Conservation (phyloP, 495 filamentous ascomycete species). For the Hyaloscypha bicolor region DNA sequence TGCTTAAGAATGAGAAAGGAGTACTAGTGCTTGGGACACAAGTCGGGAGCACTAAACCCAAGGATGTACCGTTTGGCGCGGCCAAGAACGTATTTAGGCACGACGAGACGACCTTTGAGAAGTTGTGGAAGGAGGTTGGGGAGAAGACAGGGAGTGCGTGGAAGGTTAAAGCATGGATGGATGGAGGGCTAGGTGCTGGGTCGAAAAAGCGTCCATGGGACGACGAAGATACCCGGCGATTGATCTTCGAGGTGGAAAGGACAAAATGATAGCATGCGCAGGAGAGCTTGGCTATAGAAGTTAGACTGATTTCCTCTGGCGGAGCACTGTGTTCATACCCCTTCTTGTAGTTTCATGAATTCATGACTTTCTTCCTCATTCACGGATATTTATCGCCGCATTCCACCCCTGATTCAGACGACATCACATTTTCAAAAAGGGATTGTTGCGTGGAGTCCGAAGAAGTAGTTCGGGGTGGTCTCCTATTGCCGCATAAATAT, state of each 20-base stretch:
- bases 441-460: neutral
- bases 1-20: slow-evolving; percentile 34
- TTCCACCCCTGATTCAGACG: neutral
- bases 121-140: slow-evolving; percentile 29
- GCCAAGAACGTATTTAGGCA: slow-evolving; percentile 24
- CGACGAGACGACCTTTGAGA: slow-evolving; percentile 25
- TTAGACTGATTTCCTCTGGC: neutral
- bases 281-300: neutral
- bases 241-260: slow-evolving; percentile 32
- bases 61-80: slow-evolving; percentile 1
- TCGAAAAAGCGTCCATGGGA: slow-evolving; percentile 31
- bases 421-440: neutral
- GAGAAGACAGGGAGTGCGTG: slow-evolving; percentile 24
- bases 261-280: slow-evolving; percentile 1
- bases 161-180: slow-evolving; percentile 29
- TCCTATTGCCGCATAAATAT: no score
- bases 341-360: neutral
- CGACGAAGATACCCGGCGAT: slow-evolving; percentile 30
- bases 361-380: neutral
- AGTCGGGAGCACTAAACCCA: slow-evolving; percentile 24
- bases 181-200: slow-evolving; percentile 30
- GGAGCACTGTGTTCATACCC: neutral
- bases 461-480: no score
- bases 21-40: slow-evolving; percentile 34
- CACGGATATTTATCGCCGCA: neutral